These are phyloP conservation scores for Hondaea fermentalgiana DNA, from an alignment of 108 stramenopile genomes.

Conservation along the genomic window DNA sequence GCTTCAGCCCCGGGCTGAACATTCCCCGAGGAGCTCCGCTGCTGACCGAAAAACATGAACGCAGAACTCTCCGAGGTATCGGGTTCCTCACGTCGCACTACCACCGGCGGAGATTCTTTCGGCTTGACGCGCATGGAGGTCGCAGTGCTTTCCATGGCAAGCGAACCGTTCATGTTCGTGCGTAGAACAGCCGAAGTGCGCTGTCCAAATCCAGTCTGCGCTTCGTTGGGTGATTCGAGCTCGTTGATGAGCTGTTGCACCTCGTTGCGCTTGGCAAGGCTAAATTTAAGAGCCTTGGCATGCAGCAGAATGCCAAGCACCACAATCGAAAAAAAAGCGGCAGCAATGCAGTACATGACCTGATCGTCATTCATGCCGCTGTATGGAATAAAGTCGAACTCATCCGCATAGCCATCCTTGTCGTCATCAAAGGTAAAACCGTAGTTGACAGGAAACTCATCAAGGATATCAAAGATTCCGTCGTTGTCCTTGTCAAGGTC, in stretches of 20 bases:
- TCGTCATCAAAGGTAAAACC: neutral
- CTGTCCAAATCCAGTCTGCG: too few relatives aligned
- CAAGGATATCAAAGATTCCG: neutral
- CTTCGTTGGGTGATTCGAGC: neutral
- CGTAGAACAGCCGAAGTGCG: too few relatives aligned
- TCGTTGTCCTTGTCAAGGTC: conserved; percentile 11
- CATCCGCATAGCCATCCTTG: neutral
- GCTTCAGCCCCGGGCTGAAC: too few relatives aligned
- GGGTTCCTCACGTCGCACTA: neutral
- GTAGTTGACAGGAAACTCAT: neutral
- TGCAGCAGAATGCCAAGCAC: neutral
- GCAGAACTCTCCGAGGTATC: too few relatives aligned
- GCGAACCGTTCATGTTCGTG: too few relatives aligned
- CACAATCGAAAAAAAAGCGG: neutral
- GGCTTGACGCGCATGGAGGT: too few relatives aligned
- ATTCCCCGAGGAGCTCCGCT: too few relatives aligned
- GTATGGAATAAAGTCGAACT: neutral
- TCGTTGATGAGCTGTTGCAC: neutral
- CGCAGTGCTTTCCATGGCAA: too few relatives aligned
- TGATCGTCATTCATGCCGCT: neutral
- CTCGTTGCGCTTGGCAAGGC: neutral
- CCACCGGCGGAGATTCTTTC: too few relatives aligned
- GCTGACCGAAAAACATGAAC: too few relatives aligned
- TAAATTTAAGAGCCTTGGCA: neutral
- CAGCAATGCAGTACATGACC: neutral